Conservation (phyloP, 2,329 filamentous ascomycete genomes). For the Truncatella angustata region DNA sequence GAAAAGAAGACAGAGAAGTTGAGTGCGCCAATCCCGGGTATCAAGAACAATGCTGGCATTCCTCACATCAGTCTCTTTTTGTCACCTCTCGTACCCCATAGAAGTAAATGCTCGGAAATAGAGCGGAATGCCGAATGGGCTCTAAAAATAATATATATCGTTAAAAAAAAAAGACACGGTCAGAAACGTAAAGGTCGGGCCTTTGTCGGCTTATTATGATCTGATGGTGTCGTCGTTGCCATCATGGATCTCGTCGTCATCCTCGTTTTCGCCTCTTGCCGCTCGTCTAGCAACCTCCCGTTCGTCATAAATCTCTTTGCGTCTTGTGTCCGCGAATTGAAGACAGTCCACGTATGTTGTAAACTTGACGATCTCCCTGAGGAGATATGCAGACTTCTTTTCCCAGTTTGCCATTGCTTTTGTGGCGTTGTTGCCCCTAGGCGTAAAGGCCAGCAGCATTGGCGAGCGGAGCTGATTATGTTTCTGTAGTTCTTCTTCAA, state of each 20-base stretch:
- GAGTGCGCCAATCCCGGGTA: too few species aligned
- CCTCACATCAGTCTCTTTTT: too few species aligned
- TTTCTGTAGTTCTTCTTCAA: constrained; percentile 79
- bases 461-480: constrained; percentile 87
- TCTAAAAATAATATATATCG: background rate
- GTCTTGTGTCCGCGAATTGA: constrained; percentile 65
- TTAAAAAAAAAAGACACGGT: background rate
- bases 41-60: too few species aligned
- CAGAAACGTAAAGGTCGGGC: background rate
- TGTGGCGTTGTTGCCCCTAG: constrained; percentile 73
- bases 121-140: background rate
- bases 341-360: constrained; percentile 90
- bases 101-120: too few species aligned
- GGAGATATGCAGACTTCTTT: constrained; percentile 85
- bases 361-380: constrained; percentile 96
- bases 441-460: constrained; percentile 87
- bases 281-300: constrained; percentile 51
- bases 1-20: too few species aligned
- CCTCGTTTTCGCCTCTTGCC: constrained; percentile 42
- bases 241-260: constrained; percentile 30
- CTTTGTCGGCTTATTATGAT: background rate
- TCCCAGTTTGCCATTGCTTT: constrained; percentile 98
- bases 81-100: too few species aligned
- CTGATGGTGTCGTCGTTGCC: background rate
- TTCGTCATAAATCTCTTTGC: constrained; percentile 68